Evolutionary conservation across 2,329 filamentous ascomycete species (phyloP), one percentile per base, ranked within the genome.

Genomic region (Alternaria arbusti): DNA sequence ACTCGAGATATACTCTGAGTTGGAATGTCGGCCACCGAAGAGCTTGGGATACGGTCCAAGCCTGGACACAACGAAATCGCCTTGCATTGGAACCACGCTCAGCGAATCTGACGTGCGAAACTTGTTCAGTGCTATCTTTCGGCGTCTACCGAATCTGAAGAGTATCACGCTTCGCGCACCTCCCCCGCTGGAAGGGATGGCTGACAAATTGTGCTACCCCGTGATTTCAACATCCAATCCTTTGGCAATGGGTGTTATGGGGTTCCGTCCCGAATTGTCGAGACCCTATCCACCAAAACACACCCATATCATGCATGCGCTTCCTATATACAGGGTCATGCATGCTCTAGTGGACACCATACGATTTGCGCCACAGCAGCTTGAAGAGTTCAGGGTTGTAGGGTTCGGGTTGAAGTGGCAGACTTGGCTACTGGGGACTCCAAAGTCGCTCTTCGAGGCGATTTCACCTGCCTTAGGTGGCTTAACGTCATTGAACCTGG

Each of bases 401-500:
- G 52, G 17, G n/a, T 59, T 47, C 6, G 13, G 43, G 8, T 49
- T 47, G 47, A 17, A 12, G 8, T 63, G 59, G 63, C 55, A 60
- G 36, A 51, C 55, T 15, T 12, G 4, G 2, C 30, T 61, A 20
- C 23, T 40, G 5, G 17, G 9, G 9, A 17, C 13, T 23, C 17
- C 54, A 23, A 20, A 30, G 5, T 13, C 23, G 17, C 22, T 57
- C 9, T 30, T 64, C 17, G 6, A 25, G 2, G 13, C 40, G 10
- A 25, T 64, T 15, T 7, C 26, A 10, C 40, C 40, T 15, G 22
- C 28, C n/a, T 3, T 61, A 11, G 45, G 17, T 15, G n/a, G 11
- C 15, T n/a, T 66, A 13, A 59, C 40, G 7, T 54, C 17, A 3
- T 22, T 66, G 22, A 44, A 61, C 12, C 36, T 66, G 12, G 23